Conservation (phyloP, 2,329 filamentous ascomycete genomes). For the Didymella exigua region DNA sequence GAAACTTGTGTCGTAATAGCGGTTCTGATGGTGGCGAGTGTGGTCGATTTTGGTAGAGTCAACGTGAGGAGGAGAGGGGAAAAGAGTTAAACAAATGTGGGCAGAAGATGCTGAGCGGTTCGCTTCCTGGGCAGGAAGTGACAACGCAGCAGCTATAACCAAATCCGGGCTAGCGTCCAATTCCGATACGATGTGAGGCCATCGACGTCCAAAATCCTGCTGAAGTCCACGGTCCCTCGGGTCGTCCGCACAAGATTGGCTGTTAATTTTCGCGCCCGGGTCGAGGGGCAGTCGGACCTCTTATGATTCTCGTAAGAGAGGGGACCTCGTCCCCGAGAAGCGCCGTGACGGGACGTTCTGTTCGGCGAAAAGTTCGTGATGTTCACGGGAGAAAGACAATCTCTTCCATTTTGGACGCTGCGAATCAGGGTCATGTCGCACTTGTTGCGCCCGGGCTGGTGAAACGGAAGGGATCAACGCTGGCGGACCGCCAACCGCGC, state of each 20-base stretch:
- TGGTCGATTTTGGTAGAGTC: slow-evolving; percentile 30
- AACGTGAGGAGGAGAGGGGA: slow-evolving; percentile 32
- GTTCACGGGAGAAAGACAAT: slow-evolving; percentile 27
- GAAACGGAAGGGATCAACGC: slow-evolving; percentile 39
- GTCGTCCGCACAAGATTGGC: slow-evolving; percentile 44
- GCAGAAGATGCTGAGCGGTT: slow-evolving; percentile 41
- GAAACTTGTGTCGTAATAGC: slow-evolving; percentile 18
- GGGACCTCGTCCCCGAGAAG: slow-evolving; percentile 24
- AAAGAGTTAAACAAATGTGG: slow-evolving; percentile 37
- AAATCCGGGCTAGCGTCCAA: slow-evolving; percentile 26
- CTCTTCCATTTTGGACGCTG: slow-evolving; percentile 16
- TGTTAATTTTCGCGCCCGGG: slow-evolving; percentile 25
- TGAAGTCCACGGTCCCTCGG: slow-evolving; percentile 29
- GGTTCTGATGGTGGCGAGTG: slow-evolving; percentile 17
- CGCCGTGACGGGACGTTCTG: slow-evolving; percentile 24
- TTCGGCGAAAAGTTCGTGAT: slow-evolving; percentile 35
- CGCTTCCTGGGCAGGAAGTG: slow-evolving; percentile 37
- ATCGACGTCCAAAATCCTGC: slow-evolving; percentile 31
- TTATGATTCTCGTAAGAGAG: slow-evolving; percentile 41
- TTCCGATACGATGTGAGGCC: slow-evolving; percentile 19
- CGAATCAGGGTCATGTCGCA: slow-evolving; percentile 13
- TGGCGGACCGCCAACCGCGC: slow-evolving; percentile 20
- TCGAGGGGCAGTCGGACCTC: slow-evolving; percentile 41
- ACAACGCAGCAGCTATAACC: slow-evolving; percentile 48
- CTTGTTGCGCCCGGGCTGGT: slow-evolving; percentile 18